A percentile compares a stretch with the other conserved stretches of the same genome.
phyloP scores from a whole-genome alignment of 2,329 filamentous ascomycete species.

The Beauveria bassiana region DNA sequence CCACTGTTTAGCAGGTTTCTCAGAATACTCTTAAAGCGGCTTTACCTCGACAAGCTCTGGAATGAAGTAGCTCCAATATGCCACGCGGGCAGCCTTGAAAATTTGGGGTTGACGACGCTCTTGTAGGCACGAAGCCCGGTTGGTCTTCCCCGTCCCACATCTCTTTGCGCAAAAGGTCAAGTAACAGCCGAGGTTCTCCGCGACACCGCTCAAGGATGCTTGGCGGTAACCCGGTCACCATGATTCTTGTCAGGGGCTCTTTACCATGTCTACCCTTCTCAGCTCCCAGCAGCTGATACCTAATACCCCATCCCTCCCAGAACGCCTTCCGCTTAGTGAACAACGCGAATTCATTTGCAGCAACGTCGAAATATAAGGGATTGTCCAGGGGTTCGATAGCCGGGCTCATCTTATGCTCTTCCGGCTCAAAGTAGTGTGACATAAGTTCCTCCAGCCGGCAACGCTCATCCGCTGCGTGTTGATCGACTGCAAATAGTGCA shows the following conservation, averaged over 20 bases:
- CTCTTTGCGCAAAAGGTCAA: constrained; percentile 68
- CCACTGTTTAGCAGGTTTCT: constrained; percentile 9
- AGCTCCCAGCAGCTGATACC: constrained; percentile 40
- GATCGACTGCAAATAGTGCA: constrained; percentile 74
- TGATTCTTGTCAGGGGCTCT: constrained; percentile 26
- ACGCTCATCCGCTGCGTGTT: constrained; percentile 91
- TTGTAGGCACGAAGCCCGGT: not conserved
- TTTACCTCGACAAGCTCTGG: constrained; percentile 63
- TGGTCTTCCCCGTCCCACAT: constrained; percentile 57
- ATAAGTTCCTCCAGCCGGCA: constrained; percentile 71
- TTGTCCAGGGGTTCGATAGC: constrained; percentile 31
- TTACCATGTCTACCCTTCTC: not conserved
- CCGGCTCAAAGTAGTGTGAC: constrained; percentile 35
- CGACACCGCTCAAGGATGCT: constrained; percentile 70
- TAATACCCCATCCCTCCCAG: constrained; percentile 69
- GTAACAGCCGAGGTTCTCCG: constrained; percentile 60
- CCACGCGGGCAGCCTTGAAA: constrained; percentile 66
- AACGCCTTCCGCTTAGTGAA: constrained; percentile 45
- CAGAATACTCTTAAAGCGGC: not conserved
- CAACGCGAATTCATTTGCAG: constrained; percentile 49
- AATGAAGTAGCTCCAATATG: constrained; percentile 69
- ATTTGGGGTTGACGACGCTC: constrained; percentile 10
- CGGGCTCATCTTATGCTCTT: constrained; percentile 24
- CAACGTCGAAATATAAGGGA: constrained; percentile 58
- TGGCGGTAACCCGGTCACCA: constrained; percentile 55